A percentile compares a stretch with the other conserved stretches of the same genome.
These are phyloP conservation scores for Orbilia ellipsospora DNA, from an alignment of 2,329 filamentous ascomycete genomes.

Conservation along the genomic window DNA sequence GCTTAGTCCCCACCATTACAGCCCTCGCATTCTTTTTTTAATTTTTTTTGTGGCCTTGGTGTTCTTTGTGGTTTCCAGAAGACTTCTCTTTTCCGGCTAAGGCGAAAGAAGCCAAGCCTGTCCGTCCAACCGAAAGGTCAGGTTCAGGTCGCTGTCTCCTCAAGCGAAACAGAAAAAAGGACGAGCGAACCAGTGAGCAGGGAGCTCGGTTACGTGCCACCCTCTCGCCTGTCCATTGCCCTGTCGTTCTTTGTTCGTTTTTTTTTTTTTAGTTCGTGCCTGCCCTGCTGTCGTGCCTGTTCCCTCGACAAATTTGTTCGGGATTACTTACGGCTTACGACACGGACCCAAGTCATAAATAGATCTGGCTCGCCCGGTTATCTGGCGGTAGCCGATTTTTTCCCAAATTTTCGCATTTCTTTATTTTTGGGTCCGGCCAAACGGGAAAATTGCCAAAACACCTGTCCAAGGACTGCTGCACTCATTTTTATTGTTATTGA, in stretches of 20 bases:
- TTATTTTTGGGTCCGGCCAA: slow-evolving; percentile 55
- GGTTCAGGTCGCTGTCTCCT: slow-evolving; percentile 44
- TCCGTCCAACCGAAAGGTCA: slow-evolving; percentile 52
- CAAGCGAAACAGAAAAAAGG: slow-evolving; percentile 52
- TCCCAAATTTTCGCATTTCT: slow-evolving; percentile 52
- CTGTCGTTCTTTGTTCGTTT: slow-evolving; percentile 47
- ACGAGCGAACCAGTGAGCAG: slow-evolving; percentile 55
- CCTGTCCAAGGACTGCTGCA: slow-evolving; percentile 12
- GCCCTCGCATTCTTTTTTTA: slow-evolving; percentile 1
- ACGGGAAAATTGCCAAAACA: slow-evolving; percentile 47
- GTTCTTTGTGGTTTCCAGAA: slow-evolving; percentile 49
- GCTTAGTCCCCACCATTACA: slow-evolving; percentile 30
- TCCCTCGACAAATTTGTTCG: slow-evolving; percentile 52
- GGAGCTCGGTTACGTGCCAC: slow-evolving; percentile 56
- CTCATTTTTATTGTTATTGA: background rate
- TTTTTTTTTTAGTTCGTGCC: slow-evolving; percentile 41
- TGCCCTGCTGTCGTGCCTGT: slow-evolving; percentile 40
- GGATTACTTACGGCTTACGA: slow-evolving; percentile 56
- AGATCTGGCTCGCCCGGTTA: slow-evolving; percentile 56
- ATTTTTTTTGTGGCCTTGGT: slow-evolving; percentile 12
- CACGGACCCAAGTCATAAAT: slow-evolving; percentile 54
- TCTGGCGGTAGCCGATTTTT: slow-evolving; percentile 54
- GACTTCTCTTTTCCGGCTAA: slow-evolving; percentile 52
- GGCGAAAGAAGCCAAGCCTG: slow-evolving; percentile 54
- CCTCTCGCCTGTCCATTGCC: slow-evolving; percentile 54